Conservation (phyloP, 2,329 filamentous ascomycete species). For the Monosporascus sp. region DNA sequence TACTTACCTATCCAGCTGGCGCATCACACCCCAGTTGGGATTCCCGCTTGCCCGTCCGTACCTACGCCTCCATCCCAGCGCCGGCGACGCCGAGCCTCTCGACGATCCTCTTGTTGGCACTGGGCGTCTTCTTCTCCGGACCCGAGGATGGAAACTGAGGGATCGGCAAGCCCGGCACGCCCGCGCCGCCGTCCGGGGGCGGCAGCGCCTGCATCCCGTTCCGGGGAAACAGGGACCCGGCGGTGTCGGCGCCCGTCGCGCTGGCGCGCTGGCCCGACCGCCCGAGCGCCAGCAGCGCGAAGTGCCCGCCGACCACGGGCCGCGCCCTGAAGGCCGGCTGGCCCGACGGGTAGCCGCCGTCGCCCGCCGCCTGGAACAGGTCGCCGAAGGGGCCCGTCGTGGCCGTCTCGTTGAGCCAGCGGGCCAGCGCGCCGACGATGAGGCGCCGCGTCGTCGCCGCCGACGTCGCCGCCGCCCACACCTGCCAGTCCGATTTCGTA, state of each 20-base stretch:
- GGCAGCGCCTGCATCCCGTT: conserved; percentile 17
- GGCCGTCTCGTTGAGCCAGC: conserved; percentile 64
- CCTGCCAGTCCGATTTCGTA: conserved; percentile 71
- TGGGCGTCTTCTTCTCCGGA: too few species aligned
- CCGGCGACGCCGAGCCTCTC: too few species aligned
- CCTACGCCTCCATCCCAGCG: too few species aligned
- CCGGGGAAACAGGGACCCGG: conserved; percentile 16
- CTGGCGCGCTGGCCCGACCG: conserved; percentile 16
- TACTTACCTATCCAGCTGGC: too few species aligned
- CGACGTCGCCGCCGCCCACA: conserved; percentile 65
- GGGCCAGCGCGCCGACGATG: conserved; percentile 58
- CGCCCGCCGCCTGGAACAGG: conserved; percentile 59
- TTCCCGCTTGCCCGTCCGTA: too few species aligned
- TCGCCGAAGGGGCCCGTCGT: conserved; percentile 63
- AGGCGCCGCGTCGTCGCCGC: conserved; percentile 48
- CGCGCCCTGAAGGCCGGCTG: conserved; percentile 60
- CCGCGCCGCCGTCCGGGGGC: background rate
- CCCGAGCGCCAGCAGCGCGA: conserved; percentile 58
- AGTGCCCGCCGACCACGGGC: conserved; percentile 70
- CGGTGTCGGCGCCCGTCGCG: conserved; percentile 10
- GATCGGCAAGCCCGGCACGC: too few species aligned
- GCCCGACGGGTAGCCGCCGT: conserved; percentile 43
- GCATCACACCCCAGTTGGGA: too few species aligned
- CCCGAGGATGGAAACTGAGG: too few species aligned
- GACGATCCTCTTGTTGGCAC: too few species aligned